Conservation (phyloP, 306 rosid genomes). For the Dryas octopetala region DNA sequence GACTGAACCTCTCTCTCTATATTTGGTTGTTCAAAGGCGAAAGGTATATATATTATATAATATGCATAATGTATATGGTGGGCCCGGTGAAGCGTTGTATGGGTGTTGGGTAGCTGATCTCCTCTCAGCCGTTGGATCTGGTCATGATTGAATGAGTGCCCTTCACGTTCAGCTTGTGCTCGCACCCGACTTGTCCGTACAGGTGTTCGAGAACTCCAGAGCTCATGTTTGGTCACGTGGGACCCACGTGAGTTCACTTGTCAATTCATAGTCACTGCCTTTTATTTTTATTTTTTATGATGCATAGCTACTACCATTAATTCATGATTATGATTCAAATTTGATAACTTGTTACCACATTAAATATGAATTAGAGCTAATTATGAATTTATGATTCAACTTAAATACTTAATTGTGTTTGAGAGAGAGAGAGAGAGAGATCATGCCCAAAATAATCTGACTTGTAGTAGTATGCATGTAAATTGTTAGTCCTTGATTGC, state of each 20-base stretch:
- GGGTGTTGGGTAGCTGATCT: constrained; percentile 11
- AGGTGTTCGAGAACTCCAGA: too few species aligned
- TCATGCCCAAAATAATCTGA: too few species aligned
- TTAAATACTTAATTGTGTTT: too few species aligned
- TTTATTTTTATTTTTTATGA: too few species aligned
- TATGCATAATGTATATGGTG: background rate
- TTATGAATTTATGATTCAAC: too few species aligned
- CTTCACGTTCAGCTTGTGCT: constrained; percentile 25
- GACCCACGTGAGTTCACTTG: background rate
- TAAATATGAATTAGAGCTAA: too few species aligned
- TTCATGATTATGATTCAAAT: too few species aligned
- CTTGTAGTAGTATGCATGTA: too few species aligned
- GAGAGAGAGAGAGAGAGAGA: too few species aligned
- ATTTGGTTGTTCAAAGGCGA: background rate
- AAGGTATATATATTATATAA: background rate
- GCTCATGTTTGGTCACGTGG: constrained; percentile 15
- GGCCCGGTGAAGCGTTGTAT: constrained; percentile 14
- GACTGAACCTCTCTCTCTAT: background rate
- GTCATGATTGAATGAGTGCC: constrained; percentile 28
- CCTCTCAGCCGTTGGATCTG: constrained; percentile 8
- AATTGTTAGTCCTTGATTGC: too few species aligned
- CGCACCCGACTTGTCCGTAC: background rate
- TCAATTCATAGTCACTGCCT: background rate
- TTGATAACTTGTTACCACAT: too few species aligned
- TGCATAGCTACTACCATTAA: too few species aligned